These are phyloP conservation scores for Physcomitrium patens DNA, from an alignment of 225 moss, liverwort and hornwort species.

Conservation along the genomic window DNA sequence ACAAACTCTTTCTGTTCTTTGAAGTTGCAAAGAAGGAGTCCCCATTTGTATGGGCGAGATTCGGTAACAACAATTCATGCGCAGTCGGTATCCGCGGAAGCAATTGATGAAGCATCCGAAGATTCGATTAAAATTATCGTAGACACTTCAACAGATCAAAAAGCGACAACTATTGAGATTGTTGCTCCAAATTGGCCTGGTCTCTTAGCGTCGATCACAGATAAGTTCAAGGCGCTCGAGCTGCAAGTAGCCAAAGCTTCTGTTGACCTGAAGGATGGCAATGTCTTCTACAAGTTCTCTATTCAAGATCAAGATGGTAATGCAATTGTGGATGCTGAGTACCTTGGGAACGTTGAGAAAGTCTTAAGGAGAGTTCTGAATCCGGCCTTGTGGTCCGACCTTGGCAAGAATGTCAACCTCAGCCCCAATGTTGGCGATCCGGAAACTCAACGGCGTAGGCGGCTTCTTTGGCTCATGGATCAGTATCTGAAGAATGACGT, in stretches of 20 bases:
- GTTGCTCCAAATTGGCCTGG: slow-evolving; percentile 72
- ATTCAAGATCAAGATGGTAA: slow-evolving; percentile 56
- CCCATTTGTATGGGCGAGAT: slow-evolving; percentile 21
- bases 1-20: slow-evolving; percentile 29
- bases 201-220: slow-evolving; percentile 62
- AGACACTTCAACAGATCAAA: slow-evolving; percentile 51
- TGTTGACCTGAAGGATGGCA: slow-evolving; percentile 61
- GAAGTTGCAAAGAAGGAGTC: slow-evolving; percentile 29
- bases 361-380: slow-evolving; percentile 62
- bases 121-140: slow-evolving; percentile 44
- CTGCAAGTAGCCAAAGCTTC: slow-evolving; percentile 58
- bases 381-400: slow-evolving; percentile 49
- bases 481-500: slow-evolving; percentile 86
- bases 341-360: slow-evolving; percentile 61
- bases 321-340: slow-evolving; percentile 47
- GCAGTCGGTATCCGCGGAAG: slow-evolving; percentile 34
- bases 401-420: slow-evolving; percentile 48
- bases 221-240: slow-evolving; percentile 67
- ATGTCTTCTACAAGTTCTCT: slow-evolving; percentile 63
- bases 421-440: slow-evolving; percentile 41
- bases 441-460: slow-evolving; percentile 64
- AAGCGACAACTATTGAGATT: slow-evolving; percentile 56
- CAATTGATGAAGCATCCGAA: slow-evolving; percentile 38
- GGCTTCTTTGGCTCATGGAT: slow-evolving; percentile 86
- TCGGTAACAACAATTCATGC: slow-evolving; percentile 37